Percentiles rank a stretch among this genome's conserved stretches.
These are phyloP conservation scores for Lanzia echinophila DNA, from an alignment of 2,329 filamentous ascomycete species.

Conservation along the genomic window DNA sequence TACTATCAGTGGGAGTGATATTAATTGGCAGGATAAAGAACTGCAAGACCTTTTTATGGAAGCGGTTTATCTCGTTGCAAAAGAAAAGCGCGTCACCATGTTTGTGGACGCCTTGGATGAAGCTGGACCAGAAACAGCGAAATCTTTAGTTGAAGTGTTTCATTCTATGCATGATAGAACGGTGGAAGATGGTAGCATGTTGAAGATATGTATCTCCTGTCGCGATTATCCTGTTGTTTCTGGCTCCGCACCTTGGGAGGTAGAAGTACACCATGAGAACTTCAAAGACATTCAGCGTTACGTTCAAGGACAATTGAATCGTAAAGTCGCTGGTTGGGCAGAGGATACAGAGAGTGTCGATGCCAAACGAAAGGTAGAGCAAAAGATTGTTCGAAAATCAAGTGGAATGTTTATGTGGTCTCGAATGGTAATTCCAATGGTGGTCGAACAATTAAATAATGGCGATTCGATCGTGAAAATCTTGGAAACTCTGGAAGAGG, in stretches of 20 bases:
- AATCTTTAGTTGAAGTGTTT: slow-evolving; percentile 6
- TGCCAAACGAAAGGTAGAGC: too few species aligned
- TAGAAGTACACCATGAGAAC: slow-evolving; percentile 31
- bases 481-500: slow-evolving; percentile 8
- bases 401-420: slow-evolving; percentile 35
- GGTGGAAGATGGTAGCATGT: not conserved
- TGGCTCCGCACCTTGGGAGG: slow-evolving; percentile 16
- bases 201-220: slow-evolving; percentile 19
- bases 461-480: slow-evolving; percentile 6
- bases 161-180: not conserved
- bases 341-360: too few species aligned
- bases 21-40: slow-evolving; percentile 9
- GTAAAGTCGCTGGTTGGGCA: not conserved
- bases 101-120: slow-evolving; percentile 17
- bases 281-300: slow-evolving; percentile 27
- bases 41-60: slow-evolving; percentile 1
- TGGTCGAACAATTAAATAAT: slow-evolving; percentile 3
- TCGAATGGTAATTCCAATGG: slow-evolving; percentile 22
- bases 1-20: not conserved
- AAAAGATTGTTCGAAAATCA: slow-evolving; percentile 25
- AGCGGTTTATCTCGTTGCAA: not conserved
- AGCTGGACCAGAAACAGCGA: slow-evolving; percentile 4
- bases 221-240: slow-evolving; percentile 18
- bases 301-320: slow-evolving; percentile 22
- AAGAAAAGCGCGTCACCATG: not conserved